Conservation (phyloP, 1,284 basidiomycete genomes). For the Cryptococcus sp. region DNA sequence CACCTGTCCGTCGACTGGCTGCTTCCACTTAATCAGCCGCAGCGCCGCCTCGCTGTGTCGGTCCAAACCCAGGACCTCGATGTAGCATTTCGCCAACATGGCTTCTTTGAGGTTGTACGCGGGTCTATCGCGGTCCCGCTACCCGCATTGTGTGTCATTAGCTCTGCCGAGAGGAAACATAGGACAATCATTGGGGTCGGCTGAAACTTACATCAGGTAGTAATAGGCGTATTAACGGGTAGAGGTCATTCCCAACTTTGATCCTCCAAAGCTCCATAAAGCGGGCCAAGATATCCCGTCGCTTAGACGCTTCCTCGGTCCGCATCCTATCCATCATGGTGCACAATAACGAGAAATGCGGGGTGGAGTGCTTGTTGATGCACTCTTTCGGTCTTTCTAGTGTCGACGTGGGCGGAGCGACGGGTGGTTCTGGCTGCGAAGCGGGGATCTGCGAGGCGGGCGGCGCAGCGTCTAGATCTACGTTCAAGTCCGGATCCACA, state of each 20-base stretch:
- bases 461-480: neutral
- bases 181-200: no score
- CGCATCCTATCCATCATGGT: slow-evolving; percentile 50
- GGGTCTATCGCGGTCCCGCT: slow-evolving; percentile 88
- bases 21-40: slow-evolving; percentile 85
- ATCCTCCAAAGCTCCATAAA: slow-evolving; percentile 52
- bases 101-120: slow-evolving; percentile 91
- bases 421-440: slow-evolving; percentile 26
- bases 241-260: slow-evolving; percentile 56
- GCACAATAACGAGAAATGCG: slow-evolving; percentile 50
- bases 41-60: slow-evolving; percentile 74
- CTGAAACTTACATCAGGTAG: slow-evolving; percentile 54
- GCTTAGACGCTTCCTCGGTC: slow-evolving; percentile 43
- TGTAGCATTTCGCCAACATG: slow-evolving; percentile 83
- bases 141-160: no score
- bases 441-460: slow-evolving; percentile 4
- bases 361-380: slow-evolving; percentile 48
- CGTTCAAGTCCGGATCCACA: neutral
- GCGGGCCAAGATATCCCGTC: slow-evolving; percentile 40
- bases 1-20: slow-evolving; percentile 58
- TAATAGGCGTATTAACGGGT: slow-evolving; percentile 55
- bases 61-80: slow-evolving; percentile 79
- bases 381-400: slow-evolving; percentile 51
- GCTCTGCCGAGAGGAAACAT: no score
- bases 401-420: slow-evolving; percentile 24